Percentiles rank a stretch among this genome's conserved stretches.
Conservation (phyloP, 208 protist species). For the Trypanosomatidae sp. region DNA sequence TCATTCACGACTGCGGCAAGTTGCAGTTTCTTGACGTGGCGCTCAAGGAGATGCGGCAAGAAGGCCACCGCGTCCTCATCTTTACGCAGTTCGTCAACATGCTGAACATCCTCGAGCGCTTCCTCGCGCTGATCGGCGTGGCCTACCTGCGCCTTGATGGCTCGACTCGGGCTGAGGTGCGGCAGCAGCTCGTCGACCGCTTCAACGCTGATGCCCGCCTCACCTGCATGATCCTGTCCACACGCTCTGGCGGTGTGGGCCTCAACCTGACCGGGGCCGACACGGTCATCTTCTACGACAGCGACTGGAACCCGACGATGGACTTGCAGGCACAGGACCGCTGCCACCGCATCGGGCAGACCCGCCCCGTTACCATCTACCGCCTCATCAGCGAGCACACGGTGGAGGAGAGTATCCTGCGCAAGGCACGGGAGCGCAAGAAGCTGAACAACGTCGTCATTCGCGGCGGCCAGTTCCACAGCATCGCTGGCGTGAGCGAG, state of each 20-base stretch:
- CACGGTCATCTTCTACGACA: slow-evolving; percentile 99
- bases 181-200: slow-evolving; percentile 92
- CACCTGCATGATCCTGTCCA: slow-evolving; percentile 98
- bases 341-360: slow-evolving; percentile 98
- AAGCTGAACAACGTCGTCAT: slow-evolving; percentile 95
- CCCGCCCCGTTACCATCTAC: slow-evolving; percentile 96
- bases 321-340: slow-evolving; percentile 98
- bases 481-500: slow-evolving; percentile 62
- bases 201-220: slow-evolving; percentile 94
- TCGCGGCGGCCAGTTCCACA: slow-evolving; percentile 91
- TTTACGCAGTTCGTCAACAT: slow-evolving; percentile 99
- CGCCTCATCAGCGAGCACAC: slow-evolving; percentile 95
- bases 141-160: slow-evolving; percentile 96
- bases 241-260: slow-evolving; percentile 96
- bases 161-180: slow-evolving; percentile 83
- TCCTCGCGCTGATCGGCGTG: slow-evolving; percentile 89
- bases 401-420: slow-evolving; percentile 97
- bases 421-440: slow-evolving; percentile 95
- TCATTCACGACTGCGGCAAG: slow-evolving; percentile 98
- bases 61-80: slow-evolving; percentile 96
- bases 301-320: slow-evolving; percentile 99
- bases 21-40: slow-evolving; percentile 89
- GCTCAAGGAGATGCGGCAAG: slow-evolving; percentile 69
- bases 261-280: slow-evolving; percentile 99
- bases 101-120: slow-evolving; percentile 98